Evolutionary conservation across 2,329 filamentous ascomycete species (phyloP).

Genomic region (Aspergillus spinulosporus): DNA sequence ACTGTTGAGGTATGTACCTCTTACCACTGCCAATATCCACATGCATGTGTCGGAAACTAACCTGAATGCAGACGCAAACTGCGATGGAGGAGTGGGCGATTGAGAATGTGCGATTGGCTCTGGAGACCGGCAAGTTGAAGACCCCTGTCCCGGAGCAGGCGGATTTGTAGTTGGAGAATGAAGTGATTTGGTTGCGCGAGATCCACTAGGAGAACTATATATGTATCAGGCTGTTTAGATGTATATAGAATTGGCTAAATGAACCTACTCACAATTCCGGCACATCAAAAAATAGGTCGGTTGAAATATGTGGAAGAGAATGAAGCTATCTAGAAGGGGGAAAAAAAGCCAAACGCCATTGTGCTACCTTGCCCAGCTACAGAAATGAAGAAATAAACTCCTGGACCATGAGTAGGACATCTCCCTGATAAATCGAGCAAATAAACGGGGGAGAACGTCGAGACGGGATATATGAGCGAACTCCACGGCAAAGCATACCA

Average conservation of each 20-base stretch:
- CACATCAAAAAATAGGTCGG: not conserved
- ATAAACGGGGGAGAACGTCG: slow-evolving; percentile 14
- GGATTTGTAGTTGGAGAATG: slow-evolving; percentile 34
- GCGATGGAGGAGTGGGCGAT: slow-evolving; percentile 75
- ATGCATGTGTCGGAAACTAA: not conserved
- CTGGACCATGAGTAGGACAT: slow-evolving; percentile 18
- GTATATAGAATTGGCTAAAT: not conserved
- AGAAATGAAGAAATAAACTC: slow-evolving; percentile 24
- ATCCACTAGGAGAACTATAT: not conserved
- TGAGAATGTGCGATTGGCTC: slow-evolving; percentile 64
- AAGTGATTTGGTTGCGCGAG: not conserved
- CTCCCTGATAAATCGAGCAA: slow-evolving; percentile 16
- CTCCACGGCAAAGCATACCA: slow-evolving; percentile 9
- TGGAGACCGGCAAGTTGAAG: slow-evolving; percentile 63
- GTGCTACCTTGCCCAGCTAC: slow-evolving; percentile 23
- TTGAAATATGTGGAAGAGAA: slow-evolving; percentile 7
- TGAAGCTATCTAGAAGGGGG: slow-evolving; percentile 2
- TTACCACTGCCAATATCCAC: not conserved
- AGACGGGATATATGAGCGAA: slow-evolving; percentile 17
- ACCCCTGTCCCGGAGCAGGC: slow-evolving; percentile 73
- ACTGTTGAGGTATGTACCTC: slow-evolving; percentile 59
- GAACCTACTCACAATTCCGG: not conserved
- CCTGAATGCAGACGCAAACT: slow-evolving; percentile 48
- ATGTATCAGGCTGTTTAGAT: not conserved
- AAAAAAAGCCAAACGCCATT: slow-evolving; percentile 23